A percentile compares a stretch with the other conserved stretches of the same genome.
Conservation (phyloP, 768 basidiomycete species). For the Trametes maxima region DNA sequence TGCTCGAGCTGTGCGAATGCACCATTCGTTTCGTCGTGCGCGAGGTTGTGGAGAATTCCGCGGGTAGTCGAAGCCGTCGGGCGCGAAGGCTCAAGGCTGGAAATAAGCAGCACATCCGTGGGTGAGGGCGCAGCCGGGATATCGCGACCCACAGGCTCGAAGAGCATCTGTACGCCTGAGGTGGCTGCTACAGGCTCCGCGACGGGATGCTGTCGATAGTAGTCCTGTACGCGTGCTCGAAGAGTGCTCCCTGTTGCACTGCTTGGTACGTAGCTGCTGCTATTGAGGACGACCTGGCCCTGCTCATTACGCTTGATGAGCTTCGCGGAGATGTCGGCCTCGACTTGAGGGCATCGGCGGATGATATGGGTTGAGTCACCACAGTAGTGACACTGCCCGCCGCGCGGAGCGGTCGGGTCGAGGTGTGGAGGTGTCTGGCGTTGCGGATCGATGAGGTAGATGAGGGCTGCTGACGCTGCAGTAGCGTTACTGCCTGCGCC, state of each 20-base stretch:
- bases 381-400: constrained; percentile 24
- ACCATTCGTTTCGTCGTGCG: not conserved
- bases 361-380: constrained; percentile 31
- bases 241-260: constrained; percentile 7
- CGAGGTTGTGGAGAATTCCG: no score
- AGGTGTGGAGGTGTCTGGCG: not conserved
- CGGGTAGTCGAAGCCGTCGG: not conserved
- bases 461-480: not conserved
- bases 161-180: constrained; percentile 5
- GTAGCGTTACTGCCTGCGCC: not conserved
- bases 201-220: not conserved
- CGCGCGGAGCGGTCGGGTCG: not conserved
- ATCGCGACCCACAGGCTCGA: not conserved
- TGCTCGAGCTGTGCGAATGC: constrained; percentile 7
- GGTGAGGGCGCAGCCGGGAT: not conserved
- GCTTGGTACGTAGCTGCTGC: constrained; percentile 29
- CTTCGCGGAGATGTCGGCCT: constrained; percentile 11
- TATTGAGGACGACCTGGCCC: constrained; percentile 29
- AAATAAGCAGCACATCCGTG: not conserved
- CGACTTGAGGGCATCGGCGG: no score
- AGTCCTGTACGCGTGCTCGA: constrained; percentile 9
- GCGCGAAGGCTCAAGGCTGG: no score
- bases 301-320: constrained; percentile 29
- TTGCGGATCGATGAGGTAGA: not conserved
- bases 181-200: not conserved